Conservation (phyloP, 768 basidiomycete species). For the Termitomyces heimii region DNA sequence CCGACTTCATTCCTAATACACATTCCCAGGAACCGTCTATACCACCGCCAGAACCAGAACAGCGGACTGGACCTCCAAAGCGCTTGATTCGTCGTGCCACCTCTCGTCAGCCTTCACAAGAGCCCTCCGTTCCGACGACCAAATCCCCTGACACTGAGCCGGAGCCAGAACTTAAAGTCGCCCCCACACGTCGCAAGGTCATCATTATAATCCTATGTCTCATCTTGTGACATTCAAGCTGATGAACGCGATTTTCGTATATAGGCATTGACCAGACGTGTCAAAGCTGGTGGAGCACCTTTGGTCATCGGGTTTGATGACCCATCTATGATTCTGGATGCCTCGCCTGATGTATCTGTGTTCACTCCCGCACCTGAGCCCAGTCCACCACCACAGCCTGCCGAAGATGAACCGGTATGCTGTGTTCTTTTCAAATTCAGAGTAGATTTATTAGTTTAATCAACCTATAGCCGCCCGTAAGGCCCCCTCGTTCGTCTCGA, state of each 20-base stretch:
- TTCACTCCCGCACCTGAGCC: background rate
- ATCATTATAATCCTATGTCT: background rate
- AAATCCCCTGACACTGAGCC: conserved; percentile 9
- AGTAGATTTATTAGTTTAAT: background rate
- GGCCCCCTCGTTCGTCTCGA: conserved; percentile 27
- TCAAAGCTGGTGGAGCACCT: conserved; percentile 25
- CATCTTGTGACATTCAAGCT: background rate
- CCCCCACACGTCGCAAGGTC: conserved; percentile 26
- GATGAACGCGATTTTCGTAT: background rate
- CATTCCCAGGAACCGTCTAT: conserved; percentile 45
- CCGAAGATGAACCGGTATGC: conserved; percentile 18
- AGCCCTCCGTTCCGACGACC: conserved; percentile 17
- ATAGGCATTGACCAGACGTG: conserved; percentile 40
- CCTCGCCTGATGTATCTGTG: conserved; percentile 19
- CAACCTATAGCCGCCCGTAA: conserved; percentile 31
- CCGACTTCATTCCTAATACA: conserved; percentile 47
- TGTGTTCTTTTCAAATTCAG: background rate
- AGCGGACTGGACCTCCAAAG: conserved; percentile 10
- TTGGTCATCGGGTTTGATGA: conserved; percentile 41
- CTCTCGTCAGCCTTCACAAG: conserved; percentile 36
- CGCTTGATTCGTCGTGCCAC: conserved; percentile 30
- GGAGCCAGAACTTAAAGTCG: conserved; percentile 12
- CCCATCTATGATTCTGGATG: conserved; percentile 31
- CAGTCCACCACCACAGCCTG: conserved; percentile 14
- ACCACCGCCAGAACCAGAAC: conserved; percentile 20